These are phyloP conservation scores for Pugionium cornutum DNA, from an alignment of 345 rosid genomes.

Conservation along the genomic window DNA sequence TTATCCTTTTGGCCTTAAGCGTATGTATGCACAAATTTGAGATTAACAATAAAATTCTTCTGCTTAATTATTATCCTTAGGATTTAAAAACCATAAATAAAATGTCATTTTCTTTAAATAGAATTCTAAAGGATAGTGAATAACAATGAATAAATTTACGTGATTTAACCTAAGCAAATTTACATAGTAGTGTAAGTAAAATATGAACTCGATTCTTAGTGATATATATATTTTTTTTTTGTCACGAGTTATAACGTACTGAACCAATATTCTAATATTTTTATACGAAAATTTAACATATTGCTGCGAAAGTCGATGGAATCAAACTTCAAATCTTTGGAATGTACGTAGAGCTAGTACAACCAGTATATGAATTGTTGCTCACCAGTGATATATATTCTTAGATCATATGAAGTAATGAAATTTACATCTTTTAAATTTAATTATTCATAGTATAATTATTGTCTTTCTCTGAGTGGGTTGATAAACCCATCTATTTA, in stretches of 20 bases:
- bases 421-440: slow-evolving; percentile 3
- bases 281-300: too few relatives aligned
- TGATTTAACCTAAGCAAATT: too few relatives aligned
- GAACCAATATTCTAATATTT: too few relatives aligned
- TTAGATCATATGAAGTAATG: slow-evolving; percentile 29
- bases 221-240: too few relatives aligned
- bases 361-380: too few relatives aligned
- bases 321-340: too few relatives aligned
- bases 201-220: too few relatives aligned
- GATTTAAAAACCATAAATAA: not conserved
- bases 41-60: slow-evolving; percentile 16
- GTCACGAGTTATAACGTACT: too few relatives aligned
- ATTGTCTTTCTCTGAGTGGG: slow-evolving; percentile 27
- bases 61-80: slow-evolving; percentile 3
- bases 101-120: slow-evolving; percentile 18
- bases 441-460: not conserved
- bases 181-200: too few relatives aligned
- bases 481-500: slow-evolving; percentile 10
- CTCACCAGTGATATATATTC: not conserved
- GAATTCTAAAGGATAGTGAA: not conserved
- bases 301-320: too few relatives aligned
- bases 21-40: slow-evolving; percentile 34
- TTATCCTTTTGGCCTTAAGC: slow-evolving; percentile 22
- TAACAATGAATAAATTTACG: too few relatives aligned
- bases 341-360: too few relatives aligned